A percentile compares a stretch with the other conserved stretches of the same genome.
phyloP scores from a whole-genome alignment of 2,329 filamentous ascomycete genomes.

The Pseudovirgaria hyperparasitica region DNA sequence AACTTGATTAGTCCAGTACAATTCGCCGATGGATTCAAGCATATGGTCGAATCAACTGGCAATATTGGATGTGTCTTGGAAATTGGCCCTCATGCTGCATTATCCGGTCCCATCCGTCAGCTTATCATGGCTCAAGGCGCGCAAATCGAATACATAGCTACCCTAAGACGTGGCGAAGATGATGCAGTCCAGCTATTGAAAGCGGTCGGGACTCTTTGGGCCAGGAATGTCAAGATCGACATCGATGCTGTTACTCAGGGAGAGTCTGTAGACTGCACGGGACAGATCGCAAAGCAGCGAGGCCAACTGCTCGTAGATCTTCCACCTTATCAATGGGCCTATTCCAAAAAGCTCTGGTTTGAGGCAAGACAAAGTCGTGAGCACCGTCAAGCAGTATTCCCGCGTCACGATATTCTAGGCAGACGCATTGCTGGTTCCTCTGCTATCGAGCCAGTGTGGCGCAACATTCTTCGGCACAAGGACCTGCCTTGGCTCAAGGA shows the following conservation, averaged over 20 bases:
- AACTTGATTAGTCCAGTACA: conserved; percentile 12
- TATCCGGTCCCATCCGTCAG: conserved; percentile 14
- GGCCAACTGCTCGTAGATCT: conserved; percentile 9
- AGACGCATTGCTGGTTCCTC: conserved; percentile 15
- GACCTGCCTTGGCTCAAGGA: conserved; percentile 34
- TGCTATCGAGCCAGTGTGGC: conserved; percentile 25
- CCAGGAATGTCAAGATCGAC: conserved; percentile 5
- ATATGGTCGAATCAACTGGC: too few species aligned
- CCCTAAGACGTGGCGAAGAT: conserved; percentile 8
- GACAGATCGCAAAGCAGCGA: conserved; percentile 2
- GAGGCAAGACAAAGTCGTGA: conserved; percentile 10
- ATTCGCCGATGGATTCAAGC: too few species aligned
- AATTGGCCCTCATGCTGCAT: conserved; percentile 13
- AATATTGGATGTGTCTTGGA: too few species aligned
- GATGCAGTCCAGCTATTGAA: conserved; percentile 6
- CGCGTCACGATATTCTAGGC: conserved; percentile 12
- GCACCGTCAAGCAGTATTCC: conserved; percentile 4
- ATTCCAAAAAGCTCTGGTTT: conserved; percentile 7
- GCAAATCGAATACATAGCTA: conserved; percentile 3
- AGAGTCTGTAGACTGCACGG: conserved; percentile 1
- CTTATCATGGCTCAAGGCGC: conserved; percentile 4
- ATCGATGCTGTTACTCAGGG: conserved; percentile 8
- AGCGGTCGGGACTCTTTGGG: conserved; percentile 8
- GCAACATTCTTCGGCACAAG: conserved; percentile 25
- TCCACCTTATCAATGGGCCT: conserved; percentile 10